A percentile compares a stretch with the other conserved stretches of the same genome.
These are phyloP conservation scores for Helicostylum pulchrum DNA, from an alignment of 192 early-diverging fungal genomes.

Conservation along the genomic window DNA sequence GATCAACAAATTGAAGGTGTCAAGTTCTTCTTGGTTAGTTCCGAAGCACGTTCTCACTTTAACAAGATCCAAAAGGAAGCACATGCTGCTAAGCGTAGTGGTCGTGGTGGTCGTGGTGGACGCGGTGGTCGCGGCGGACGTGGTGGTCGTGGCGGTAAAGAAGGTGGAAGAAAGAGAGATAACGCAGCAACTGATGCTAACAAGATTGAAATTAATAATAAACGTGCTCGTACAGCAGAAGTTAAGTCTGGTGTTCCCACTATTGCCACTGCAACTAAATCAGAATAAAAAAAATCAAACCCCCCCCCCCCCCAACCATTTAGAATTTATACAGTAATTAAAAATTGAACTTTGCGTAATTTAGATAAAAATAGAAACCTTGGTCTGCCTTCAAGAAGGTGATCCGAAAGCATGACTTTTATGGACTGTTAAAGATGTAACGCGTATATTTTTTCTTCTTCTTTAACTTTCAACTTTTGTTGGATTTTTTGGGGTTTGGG, in stretches of 20 bases:
- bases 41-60: conserved; percentile 16
- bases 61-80: conserved; percentile 15
- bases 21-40: conserved; percentile 15
- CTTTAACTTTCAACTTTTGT: no score
- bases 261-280: no score
- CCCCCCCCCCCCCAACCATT: no score
- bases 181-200: background rate
- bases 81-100: background rate
- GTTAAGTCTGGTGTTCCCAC: background rate
- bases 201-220: background rate
- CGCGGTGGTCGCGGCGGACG: conserved; percentile 16
- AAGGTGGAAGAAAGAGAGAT: conserved; percentile 4
- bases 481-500: no score
- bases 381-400: no score
- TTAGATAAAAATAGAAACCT: no score
- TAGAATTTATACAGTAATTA: no score
- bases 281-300: no score
- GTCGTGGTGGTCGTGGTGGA: conserved; percentile 22
- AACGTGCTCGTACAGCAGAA: conserved; percentile 9
- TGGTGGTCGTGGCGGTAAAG: conserved; percentile 1
- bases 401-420: no score
- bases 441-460: no score
- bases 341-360: no score
- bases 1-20: conserved; percentile 17
- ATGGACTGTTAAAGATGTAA: no score